Percentiles rank a stretch among this genome's conserved stretches.
phyloP scores from a whole-genome alignment of 257 asterid species.

The Solanum rostratum region DNA sequence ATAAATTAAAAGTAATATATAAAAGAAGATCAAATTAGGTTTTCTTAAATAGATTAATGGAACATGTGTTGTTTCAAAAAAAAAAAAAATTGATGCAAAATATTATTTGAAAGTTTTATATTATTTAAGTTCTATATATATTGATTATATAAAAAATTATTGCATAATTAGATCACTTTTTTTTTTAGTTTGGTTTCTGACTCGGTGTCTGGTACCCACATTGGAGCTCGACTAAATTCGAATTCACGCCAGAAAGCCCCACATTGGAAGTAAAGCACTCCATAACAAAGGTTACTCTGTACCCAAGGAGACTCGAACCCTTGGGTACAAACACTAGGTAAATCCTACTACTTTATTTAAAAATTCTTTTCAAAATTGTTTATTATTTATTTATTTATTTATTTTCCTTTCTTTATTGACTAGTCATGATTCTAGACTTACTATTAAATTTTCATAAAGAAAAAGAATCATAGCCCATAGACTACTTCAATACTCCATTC shows the following conservation, averaged over 20 bases:
- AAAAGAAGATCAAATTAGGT: not conserved
- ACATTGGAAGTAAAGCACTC: no score
- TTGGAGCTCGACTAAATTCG: no score
- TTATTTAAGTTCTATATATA: not conserved
- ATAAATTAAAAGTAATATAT: not conserved
- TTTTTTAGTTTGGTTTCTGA: no score
- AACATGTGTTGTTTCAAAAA: not conserved
- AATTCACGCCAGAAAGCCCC: no score
- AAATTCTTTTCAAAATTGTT: not conserved
- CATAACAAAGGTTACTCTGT: no score
- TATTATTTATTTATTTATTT: not conserved
- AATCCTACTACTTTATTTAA: not conserved
- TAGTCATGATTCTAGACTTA: not conserved
- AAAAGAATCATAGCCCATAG: not conserved
- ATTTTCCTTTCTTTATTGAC: not conserved
- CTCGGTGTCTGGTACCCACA: no score
- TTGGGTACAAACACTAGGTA: no score
- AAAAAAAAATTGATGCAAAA: not conserved
- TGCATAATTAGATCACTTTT: accelerated
- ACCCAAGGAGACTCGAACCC: no score
- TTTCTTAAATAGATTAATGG: not conserved
- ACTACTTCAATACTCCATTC: not conserved
- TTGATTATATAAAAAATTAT: not conserved
- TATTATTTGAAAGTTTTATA: not conserved
- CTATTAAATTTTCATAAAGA: not conserved